These are phyloP conservation scores for Balamuthia mandrillaris DNA, from an alignment of 208 protist species.

Conservation along the genomic window DNA sequence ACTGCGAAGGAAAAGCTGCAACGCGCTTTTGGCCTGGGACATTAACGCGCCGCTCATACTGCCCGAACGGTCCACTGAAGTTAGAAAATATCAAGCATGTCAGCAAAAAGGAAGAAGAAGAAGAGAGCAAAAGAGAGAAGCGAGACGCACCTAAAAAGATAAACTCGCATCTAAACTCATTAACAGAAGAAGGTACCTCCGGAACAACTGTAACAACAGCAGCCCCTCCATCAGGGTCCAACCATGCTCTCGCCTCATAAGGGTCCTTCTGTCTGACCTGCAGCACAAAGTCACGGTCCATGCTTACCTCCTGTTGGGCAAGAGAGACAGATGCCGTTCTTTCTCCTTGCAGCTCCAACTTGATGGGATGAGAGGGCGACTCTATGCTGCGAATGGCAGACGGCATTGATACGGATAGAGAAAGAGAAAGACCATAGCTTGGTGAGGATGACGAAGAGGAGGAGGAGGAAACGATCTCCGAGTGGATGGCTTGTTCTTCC, in stretches of 20 bases:
- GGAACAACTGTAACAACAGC: neutral
- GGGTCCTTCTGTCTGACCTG: conserved; percentile 13
- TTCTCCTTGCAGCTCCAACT: neutral
- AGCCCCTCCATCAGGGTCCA: neutral
- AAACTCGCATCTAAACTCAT: neutral
- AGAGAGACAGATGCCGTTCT: neutral
- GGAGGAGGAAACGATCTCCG: neutral
- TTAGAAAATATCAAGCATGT: neutral
- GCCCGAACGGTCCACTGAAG: conserved; percentile 51
- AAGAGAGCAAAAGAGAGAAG: neutral
- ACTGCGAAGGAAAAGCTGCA: conserved; percentile 56
- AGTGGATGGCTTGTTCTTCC: neutral
- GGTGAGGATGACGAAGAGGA: neutral
- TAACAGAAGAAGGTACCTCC: neutral
- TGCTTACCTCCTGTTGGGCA: neutral
- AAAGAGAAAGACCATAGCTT: neutral
- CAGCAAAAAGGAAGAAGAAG: neutral
- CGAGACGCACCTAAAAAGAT: neutral
- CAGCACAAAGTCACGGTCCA: conserved; percentile 24
- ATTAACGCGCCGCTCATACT: conserved; percentile 54
- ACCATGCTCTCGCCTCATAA: neutral
- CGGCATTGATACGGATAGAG: neutral
- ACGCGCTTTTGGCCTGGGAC: conserved; percentile 34
- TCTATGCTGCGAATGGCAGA: conserved; percentile 5
- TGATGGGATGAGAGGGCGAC: conserved; percentile 28